These are phyloP conservation scores for Colletotrichum caudatum DNA, from an alignment of 2,329 filamentous ascomycete species.

Conservation along the genomic window DNA sequence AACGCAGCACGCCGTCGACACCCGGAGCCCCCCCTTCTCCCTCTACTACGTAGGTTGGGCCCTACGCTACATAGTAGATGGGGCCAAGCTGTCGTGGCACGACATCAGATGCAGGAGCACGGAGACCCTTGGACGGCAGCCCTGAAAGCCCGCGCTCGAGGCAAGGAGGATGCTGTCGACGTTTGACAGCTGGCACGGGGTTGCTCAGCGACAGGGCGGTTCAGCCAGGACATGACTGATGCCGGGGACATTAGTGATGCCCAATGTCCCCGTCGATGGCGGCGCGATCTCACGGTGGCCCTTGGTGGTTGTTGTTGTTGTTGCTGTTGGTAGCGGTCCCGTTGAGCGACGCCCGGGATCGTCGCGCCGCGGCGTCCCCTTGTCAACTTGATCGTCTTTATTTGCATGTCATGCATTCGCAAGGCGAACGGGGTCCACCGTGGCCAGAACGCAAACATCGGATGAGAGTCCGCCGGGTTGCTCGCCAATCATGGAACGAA, in stretches of 20 bases:
- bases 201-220: conserved; percentile 27
- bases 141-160: conserved; percentile 7
- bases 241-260: not conserved
- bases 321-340: too few species aligned
- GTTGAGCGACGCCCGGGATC: not conserved
- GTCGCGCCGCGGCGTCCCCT: conserved; percentile 1
- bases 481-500: conserved; percentile 36
- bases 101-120: conserved; percentile 32
- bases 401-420: conserved; percentile 35
- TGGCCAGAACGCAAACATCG: conserved; percentile 23
- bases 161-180: conserved; percentile 39
- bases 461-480: conserved; percentile 24
- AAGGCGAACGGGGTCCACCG: conserved; percentile 26
- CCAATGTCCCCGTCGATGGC: conserved; percentile 2
- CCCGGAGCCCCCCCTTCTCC: not conserved
- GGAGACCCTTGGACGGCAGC: conserved; percentile 27
- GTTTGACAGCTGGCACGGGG: conserved; percentile 35
- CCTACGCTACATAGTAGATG: not conserved
- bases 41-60: not conserved
- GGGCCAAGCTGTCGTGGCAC: conserved; percentile 27
- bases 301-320: not conserved
- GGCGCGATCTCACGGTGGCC: conserved; percentile 25
- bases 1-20: conserved; percentile 16
- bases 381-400: conserved; percentile 15
- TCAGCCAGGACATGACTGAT: not conserved